phyloP scores from a whole-genome alignment of 2,329 filamentous ascomycete genomes.

The Alternaria metachromatica region DNA sequence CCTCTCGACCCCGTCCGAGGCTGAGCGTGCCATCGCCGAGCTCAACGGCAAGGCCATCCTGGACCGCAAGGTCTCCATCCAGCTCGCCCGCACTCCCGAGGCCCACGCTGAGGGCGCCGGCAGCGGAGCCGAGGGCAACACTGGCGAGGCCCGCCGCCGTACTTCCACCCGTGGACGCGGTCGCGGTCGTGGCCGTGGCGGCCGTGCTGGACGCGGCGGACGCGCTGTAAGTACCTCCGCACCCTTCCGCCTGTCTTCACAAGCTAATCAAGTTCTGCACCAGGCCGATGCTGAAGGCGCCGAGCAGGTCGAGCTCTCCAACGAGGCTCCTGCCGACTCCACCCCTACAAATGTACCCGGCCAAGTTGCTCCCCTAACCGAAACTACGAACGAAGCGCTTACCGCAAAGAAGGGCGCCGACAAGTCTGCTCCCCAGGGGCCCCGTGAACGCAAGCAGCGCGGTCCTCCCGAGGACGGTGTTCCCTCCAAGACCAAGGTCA shows the following conservation, averaged over 20 bases:
- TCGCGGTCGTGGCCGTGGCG: constrained; percentile 67
- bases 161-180: constrained; percentile 63
- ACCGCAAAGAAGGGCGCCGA: constrained; percentile 62
- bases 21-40: constrained; percentile 92
- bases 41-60: constrained; percentile 96
- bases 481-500: constrained; percentile 98
- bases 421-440: constrained; percentile 57
- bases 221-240: constrained; percentile 64
- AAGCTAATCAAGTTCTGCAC: constrained; percentile 27
- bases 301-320: constrained; percentile 54
- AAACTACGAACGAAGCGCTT: constrained; percentile 61
- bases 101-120: constrained; percentile 74
- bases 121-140: constrained; percentile 77
- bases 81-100: constrained; percentile 97
- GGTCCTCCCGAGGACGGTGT: constrained; percentile 97
- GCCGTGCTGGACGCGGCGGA: constrained; percentile 67
- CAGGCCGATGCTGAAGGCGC: constrained; percentile 55
- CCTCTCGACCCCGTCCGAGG: constrained; percentile 91
- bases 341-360: constrained; percentile 59
- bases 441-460: constrained; percentile 75
- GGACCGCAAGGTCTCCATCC: constrained; percentile 98
- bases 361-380: constrained; percentile 58
- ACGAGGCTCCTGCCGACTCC: constrained; percentile 53
- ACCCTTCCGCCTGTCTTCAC: not conserved
- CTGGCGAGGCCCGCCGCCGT: constrained; percentile 66